Evolutionary conservation across 768 basidiomycete genomes (phyloP).

Genomic region (Collybiopsis luxurians): DNA sequence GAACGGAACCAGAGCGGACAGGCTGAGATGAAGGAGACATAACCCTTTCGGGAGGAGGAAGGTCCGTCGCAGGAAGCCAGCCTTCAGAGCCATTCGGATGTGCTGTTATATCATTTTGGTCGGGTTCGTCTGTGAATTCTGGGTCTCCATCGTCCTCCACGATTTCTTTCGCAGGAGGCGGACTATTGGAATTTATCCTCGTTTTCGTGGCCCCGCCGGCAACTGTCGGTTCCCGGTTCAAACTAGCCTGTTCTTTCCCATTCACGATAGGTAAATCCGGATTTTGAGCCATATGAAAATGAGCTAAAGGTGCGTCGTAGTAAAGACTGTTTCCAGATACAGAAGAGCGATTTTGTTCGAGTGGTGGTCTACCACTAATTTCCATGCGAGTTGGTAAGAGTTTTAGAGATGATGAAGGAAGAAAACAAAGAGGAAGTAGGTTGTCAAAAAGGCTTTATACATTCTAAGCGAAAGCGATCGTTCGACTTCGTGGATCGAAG

Average conservation of each 20-base stretch:
- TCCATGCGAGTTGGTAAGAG: too few relatives aligned
- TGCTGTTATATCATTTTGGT: background rate
- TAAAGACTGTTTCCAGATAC: background rate
- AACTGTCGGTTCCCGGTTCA: constrained; percentile 2
- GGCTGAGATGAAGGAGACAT: background rate
- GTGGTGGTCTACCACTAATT: background rate
- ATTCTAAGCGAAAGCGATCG: too few relatives aligned
- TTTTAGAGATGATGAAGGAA: too few relatives aligned
- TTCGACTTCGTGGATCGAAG: too few relatives aligned
- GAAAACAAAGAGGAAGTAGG: too few relatives aligned
- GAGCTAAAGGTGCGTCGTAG: constrained; percentile 3
- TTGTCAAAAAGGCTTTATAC: too few relatives aligned
- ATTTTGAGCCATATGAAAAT: constrained; percentile 3
- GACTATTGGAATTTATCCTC: background rate
- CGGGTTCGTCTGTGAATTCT: background rate
- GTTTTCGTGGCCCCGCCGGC: background rate
- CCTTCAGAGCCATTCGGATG: constrained; percentile 8
- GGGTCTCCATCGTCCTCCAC: background rate
- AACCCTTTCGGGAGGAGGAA: background rate
- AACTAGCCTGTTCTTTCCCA: background rate
- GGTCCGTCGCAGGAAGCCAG: constrained; percentile 8
- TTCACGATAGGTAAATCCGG: background rate
- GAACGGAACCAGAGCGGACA: constrained; percentile 4
- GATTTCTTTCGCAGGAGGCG: too few relatives aligned
- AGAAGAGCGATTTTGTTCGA: background rate